A percentile compares a stretch with the other conserved stretches of the same genome.
These are phyloP conservation scores for Candida tammaniensis DNA, from an alignment of 805 yeast species.

Conservation along the genomic window DNA sequence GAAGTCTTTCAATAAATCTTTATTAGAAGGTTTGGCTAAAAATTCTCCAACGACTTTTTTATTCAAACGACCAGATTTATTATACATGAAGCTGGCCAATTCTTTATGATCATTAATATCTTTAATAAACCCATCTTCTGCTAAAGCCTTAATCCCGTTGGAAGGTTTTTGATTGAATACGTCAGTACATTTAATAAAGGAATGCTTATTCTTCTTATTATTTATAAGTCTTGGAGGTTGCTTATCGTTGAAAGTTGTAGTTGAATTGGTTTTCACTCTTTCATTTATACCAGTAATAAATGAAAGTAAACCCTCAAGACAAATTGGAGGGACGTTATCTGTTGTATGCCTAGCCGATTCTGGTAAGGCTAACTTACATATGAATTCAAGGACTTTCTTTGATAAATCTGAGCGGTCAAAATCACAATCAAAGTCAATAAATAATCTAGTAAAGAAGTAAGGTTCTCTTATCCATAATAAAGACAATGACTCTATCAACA, in stretches of 20 bases:
- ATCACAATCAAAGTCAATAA: slow-evolving; percentile 86
- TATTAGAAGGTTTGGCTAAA: slow-evolving; percentile 72
- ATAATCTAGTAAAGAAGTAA: slow-evolving; percentile 68
- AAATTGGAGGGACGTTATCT: slow-evolving; percentile 87
- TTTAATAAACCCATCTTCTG: slow-evolving; percentile 63
- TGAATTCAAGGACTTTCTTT: slow-evolving; percentile 59
- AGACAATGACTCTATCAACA: slow-evolving; percentile 80
- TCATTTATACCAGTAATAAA: slow-evolving; percentile 63
- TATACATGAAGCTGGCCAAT: slow-evolving; percentile 73
- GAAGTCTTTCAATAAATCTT: slow-evolving; percentile 58
- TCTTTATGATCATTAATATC: slow-evolving; percentile 48
- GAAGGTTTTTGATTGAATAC: slow-evolving; percentile 77
- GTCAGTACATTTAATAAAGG: slow-evolving; percentile 73
- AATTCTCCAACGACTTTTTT: slow-evolving; percentile 86
- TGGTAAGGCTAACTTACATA: slow-evolving; percentile 79
- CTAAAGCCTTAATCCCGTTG: slow-evolving; percentile 64
- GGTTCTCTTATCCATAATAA: slow-evolving; percentile 81
- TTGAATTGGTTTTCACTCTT: slow-evolving; percentile 32
- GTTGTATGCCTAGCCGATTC: slow-evolving; percentile 80
- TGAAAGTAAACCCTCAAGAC: slow-evolving; percentile 81
- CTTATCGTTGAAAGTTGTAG: slow-evolving; percentile 7
- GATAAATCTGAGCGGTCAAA: slow-evolving; percentile 81
- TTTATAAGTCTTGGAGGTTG: slow-evolving; percentile 31
- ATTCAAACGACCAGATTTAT: slow-evolving; percentile 77
- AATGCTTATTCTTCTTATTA: slow-evolving; percentile 58